phyloP scores from a whole-genome alignment of 78 protist genomes.

The Thecamonas trahens region DNA sequence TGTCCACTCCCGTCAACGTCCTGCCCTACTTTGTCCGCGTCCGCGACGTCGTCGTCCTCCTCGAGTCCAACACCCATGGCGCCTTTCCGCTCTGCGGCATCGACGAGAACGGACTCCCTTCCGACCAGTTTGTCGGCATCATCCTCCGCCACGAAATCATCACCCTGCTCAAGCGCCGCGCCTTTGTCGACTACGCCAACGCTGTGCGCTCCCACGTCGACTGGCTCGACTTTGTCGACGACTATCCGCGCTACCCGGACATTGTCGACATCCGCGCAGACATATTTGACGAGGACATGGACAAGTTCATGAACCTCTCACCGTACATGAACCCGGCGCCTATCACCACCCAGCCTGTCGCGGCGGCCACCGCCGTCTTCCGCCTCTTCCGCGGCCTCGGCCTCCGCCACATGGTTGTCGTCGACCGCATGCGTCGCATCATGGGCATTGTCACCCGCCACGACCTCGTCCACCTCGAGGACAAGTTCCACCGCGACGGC shows the following conservation, averaged over 20 bases:
- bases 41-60: conserved; percentile 2
- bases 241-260: conserved; percentile 38
- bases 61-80: conserved; percentile 35
- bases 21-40: conserved; percentile 10
- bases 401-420: conserved; percentile 72
- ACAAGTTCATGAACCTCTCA: conserved; percentile 5
- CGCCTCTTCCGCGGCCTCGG: conserved; percentile 69
- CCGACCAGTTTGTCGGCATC: conserved; percentile 30
- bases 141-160: conserved; percentile 40
- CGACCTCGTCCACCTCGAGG: conserved; percentile 31
- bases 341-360: not conserved
- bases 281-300: not conserved
- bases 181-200: not conserved
- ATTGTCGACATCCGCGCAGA: not conserved
- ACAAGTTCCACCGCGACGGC: too few relatives aligned
- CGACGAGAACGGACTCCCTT: not conserved
- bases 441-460: conserved; percentile 77
- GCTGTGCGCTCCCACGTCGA: not conserved
- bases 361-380: conserved; percentile 36
- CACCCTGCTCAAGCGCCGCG: conserved; percentile 20
- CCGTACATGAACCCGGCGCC: conserved; percentile 41
- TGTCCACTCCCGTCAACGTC: not conserved
- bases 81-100: conserved; percentile 46
- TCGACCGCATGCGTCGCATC: conserved; percentile 34
- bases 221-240: not conserved